Conservation (phyloP, 352 stramenopile species). For the Pythium dissimile region DNA sequence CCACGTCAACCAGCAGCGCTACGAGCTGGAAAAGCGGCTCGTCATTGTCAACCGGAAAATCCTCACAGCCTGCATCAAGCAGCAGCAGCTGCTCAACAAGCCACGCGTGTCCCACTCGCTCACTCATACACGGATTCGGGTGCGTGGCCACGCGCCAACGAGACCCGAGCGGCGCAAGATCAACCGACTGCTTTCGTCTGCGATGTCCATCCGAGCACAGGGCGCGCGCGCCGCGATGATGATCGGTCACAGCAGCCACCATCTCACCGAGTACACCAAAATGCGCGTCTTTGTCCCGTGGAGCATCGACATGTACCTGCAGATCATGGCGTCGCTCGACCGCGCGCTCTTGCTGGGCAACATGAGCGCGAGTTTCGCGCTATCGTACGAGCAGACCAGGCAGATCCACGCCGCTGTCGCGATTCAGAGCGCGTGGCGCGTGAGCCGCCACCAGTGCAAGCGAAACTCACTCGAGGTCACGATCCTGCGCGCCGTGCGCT, state of each 20-base stretch:
- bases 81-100: slow-evolving; percentile 21
- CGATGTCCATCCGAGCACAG: not conserved
- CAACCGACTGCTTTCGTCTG: not conserved
- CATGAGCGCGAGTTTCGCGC: slow-evolving; percentile 34
- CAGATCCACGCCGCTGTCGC: slow-evolving; percentile 38
- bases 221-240: not conserved
- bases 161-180: slow-evolving; percentile 41
- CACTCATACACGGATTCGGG: slow-evolving; percentile 28
- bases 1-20: slow-evolving; percentile 39
- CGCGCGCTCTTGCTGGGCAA: slow-evolving; percentile 14
- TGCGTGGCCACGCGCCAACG: slow-evolving; percentile 41
- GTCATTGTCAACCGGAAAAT: slow-evolving; percentile 67
- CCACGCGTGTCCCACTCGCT: slow-evolving; percentile 29
- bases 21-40: slow-evolving; percentile 46
- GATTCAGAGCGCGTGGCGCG: slow-evolving; percentile 62
- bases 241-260: not conserved
- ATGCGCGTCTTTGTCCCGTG: slow-evolving; percentile 69
- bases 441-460: slow-evolving; percentile 29
- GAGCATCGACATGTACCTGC: slow-evolving; percentile 79
- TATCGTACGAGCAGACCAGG: slow-evolving; percentile 52
- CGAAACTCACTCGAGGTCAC: slow-evolving; percentile 48
- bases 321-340: slow-evolving; percentile 50
- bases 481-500: slow-evolving; percentile 46
- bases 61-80: slow-evolving; percentile 44
- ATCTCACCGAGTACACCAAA: slow-evolving; percentile 30